phyloP scores from a whole-genome alignment of 768 basidiomycete genomes.

The Serendipita indica region DNA sequence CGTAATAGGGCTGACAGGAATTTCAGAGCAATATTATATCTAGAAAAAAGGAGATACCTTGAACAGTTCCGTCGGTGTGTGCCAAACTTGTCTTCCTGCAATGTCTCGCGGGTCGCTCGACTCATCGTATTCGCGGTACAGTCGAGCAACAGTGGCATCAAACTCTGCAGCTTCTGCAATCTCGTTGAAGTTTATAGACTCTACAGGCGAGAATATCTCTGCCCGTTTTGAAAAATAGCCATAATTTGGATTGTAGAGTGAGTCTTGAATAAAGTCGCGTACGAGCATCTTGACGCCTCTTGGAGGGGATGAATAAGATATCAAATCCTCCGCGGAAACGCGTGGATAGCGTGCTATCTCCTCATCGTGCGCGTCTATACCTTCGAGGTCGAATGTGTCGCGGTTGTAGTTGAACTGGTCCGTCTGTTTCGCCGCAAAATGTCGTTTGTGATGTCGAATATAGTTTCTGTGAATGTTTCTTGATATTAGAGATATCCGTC shows the following conservation, averaged over 20 bases:
- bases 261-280: conserved; percentile 93
- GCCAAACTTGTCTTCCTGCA: conserved; percentile 87
- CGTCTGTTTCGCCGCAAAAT: conserved; percentile 16
- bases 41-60: conserved; percentile 42
- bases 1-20: conserved; percentile 72
- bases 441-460: neutral
- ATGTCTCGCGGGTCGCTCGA: conserved; percentile 34
- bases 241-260: conserved; percentile 91
- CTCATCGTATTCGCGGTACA: conserved; percentile 60
- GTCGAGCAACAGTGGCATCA: conserved; percentile 59
- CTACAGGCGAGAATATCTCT: conserved; percentile 63
- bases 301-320: conserved; percentile 44
- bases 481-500: neutral
- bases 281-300: conserved; percentile 81
- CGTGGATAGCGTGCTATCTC: conserved; percentile 36
- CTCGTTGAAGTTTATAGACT: conserved; percentile 50
- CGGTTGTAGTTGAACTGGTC: conserved; percentile 74
- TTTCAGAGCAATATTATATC: neutral
- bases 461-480: neutral
- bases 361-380: conserved; percentile 23
- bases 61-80: conserved; percentile 95
- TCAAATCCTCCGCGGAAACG: conserved; percentile 60
- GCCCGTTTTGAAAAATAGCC: conserved; percentile 94
- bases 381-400: conserved; percentile 37
- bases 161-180: conserved; percentile 62